Evolutionary conservation across 2,329 filamentous ascomycete species (phyloP), one percentile per base, ranked within the genome.

Genomic region (Exophiala lecanii-corni): DNA sequence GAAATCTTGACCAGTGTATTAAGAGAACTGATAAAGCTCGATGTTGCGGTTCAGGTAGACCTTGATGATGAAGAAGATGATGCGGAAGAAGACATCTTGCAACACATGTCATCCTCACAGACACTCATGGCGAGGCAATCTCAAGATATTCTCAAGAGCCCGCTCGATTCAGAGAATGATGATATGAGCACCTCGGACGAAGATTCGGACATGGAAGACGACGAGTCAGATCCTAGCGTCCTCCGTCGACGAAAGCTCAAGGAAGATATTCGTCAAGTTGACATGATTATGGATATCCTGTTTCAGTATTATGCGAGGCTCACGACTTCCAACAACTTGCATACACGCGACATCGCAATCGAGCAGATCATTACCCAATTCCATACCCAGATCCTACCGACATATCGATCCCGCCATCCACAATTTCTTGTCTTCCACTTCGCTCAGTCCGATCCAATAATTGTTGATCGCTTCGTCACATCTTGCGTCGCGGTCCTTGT

Each of bases 391-490:
- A 88, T 98, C 46, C 75, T 98, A 20, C 89, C 89, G 3, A 94
- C 89, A 10, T 89, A 92, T 62, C 86, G 88, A 55, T 94, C 89
- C 17, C 82, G 92, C 23, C 91, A 97, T 62, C 89, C 89, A 0
- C 92, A 98, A 59, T 98, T 97, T 57, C 78, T 98, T 36, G 76
- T 97, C 38, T 98, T 98, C 66, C 91, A 96, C 66, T 96, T 94
- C 61, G 86, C 86, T 12, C 91, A 98, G 64, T 78, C 78, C 45
- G 86, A 87, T 6, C 81, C 85, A 20, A 75, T 78, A 33, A 78
- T 95, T 36, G 83, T 87, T 45, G 86, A 92, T 58, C 78, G 82
- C 36, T 97, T 97, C 59, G 83, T 86, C 32, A 84, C 84, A 23
- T 83, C 82, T 17, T 84, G 91, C 52, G 77, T 86, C 28, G 75